These are phyloP conservation scores for Boletales sp. DNA, from an alignment of 768 basidiomycete genomes.

Conservation along the genomic window DNA sequence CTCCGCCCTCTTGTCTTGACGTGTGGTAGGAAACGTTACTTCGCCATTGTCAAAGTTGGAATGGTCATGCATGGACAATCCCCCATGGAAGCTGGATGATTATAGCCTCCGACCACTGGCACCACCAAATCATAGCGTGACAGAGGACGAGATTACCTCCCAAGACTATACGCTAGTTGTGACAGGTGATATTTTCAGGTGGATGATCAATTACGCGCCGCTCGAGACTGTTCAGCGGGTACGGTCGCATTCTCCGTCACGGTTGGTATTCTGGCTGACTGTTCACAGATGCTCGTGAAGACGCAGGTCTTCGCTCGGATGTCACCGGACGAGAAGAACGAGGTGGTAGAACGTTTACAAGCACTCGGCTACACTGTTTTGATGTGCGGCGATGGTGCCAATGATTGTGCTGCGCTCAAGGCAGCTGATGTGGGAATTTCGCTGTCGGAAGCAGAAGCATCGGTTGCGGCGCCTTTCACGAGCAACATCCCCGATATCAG, in stretches of 20 bases:
- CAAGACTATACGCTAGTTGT: constrained; percentile 90
- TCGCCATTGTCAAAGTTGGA: constrained; percentile 62
- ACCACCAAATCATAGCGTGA: constrained; percentile 69
- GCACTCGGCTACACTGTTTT: constrained; percentile 91
- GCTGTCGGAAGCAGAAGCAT: constrained; percentile 95
- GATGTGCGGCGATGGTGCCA: constrained; percentile 99
- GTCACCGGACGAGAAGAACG: constrained; percentile 99
- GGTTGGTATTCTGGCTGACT: neutral
- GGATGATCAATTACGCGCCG: constrained; percentile 96
- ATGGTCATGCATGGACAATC: constrained; percentile 93
- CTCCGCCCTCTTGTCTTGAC: neutral
- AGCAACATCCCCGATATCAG: constrained; percentile 90
- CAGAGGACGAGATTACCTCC: constrained; percentile 66
- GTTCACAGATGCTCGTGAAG: constrained; percentile 90
- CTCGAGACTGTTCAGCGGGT: constrained; percentile 93
- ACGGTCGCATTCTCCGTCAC: constrained; percentile 2
- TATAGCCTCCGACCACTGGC: constrained; percentile 82
- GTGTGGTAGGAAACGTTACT: constrained; percentile 46
- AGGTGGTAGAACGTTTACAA: constrained; percentile 93
- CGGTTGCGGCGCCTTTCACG: constrained; percentile 97
- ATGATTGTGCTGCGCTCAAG: constrained; percentile 97
- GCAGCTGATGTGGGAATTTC: constrained; percentile 98
- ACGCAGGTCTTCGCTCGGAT: constrained; percentile 96
- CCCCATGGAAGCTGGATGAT: constrained; percentile 76
- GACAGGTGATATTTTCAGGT: constrained; percentile 94